Conservation (phyloP, 176 grass and related monocot genomes). For the Oryza australiensis region DNA sequence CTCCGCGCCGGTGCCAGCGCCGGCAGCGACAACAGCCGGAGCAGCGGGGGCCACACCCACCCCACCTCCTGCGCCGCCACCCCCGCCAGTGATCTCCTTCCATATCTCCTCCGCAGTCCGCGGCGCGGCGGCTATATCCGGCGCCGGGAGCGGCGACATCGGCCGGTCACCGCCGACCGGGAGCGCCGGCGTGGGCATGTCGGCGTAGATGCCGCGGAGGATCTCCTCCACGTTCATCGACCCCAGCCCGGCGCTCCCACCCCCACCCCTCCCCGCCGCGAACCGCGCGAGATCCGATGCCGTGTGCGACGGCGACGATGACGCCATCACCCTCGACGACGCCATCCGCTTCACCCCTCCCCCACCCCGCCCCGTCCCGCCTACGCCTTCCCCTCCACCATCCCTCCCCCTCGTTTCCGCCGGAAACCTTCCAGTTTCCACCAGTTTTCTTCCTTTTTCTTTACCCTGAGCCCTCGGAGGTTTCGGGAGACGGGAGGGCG, state of each 20-base stretch:
- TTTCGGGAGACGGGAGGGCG: neutral
- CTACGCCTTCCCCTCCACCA: conserved; percentile 34
- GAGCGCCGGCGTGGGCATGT: conserved; percentile 34
- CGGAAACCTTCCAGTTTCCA: neutral
- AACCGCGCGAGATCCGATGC: conserved; percentile 74
- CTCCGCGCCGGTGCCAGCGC: conserved; percentile 21
- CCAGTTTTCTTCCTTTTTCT: neutral
- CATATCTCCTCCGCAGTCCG: conserved; percentile 81
- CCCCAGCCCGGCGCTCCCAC: conserved; percentile 44
- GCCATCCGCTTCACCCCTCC: conserved; percentile 46
- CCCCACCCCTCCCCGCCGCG: conserved; percentile 14
- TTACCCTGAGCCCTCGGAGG: conserved; percentile 17
- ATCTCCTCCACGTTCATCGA: conserved; percentile 96
- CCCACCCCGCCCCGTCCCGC: neutral
- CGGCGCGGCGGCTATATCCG: conserved; percentile 19
- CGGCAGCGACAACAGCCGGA: conserved; percentile 18
- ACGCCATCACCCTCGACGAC: conserved; percentile 69
- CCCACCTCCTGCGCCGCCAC: neutral
- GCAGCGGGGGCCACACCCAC: neutral
- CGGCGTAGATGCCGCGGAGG: conserved; percentile 57
- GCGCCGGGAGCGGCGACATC: conserved; percentile 10
- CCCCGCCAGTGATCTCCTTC: conserved; percentile 61
- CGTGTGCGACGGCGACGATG: conserved; percentile 62
- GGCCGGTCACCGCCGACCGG: neutral
- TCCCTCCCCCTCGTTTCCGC: conserved; percentile 5